Evolutionary conservation across 129 eudicot species (phyloP), one percentile per base, ranked within the genome.

Genomic region (Chrysanthemum makinoi): DNA sequence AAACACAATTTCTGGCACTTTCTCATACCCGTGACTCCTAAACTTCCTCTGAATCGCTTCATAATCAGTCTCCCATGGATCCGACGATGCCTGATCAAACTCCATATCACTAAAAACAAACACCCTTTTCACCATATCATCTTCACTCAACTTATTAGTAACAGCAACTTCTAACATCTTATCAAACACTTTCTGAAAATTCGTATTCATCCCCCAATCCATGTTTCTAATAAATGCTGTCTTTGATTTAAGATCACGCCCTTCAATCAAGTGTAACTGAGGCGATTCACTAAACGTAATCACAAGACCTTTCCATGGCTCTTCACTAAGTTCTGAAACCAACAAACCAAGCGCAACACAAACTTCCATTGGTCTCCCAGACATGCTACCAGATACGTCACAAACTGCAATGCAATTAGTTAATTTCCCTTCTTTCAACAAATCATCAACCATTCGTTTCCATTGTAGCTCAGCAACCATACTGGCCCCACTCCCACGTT

Each of bases 1-100:
- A 70, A 83, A 86, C 75, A 83, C 85, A 18, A 83, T 77, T 47
- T 86, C 91, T 0, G 91, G 88, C 24, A 86, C 86, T 3, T 18
- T 54, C 5, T 65, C 46, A 26, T 77, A 83, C 20, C 84, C 88
- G 10, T n/a, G 39, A 58, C 60, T 74, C 68, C 10, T 49, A 62
- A 73, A 86, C 46, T 80, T 86, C 54, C 77, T 65, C 75, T 75
- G 60, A 12, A 80, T 83, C 22, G 58, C 85, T 47, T 66, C 44
- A 68, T 83, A 86, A 72, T 86, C 86, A 3, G 82, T 80, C 83
- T 84, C 86, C 91, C 91, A 78, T 4, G 75, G 69, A 64, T 44
- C 18, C 0, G 2, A 22, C 1, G 79, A 79, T 0, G 87, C 88
- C 18, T 62, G 35, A 71, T 75, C 82, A 3, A 83, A 83, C 52